These are phyloP conservation scores for Candida sanyiensis DNA, from an alignment of 805 yeast genomes.

Conservation along the genomic window DNA sequence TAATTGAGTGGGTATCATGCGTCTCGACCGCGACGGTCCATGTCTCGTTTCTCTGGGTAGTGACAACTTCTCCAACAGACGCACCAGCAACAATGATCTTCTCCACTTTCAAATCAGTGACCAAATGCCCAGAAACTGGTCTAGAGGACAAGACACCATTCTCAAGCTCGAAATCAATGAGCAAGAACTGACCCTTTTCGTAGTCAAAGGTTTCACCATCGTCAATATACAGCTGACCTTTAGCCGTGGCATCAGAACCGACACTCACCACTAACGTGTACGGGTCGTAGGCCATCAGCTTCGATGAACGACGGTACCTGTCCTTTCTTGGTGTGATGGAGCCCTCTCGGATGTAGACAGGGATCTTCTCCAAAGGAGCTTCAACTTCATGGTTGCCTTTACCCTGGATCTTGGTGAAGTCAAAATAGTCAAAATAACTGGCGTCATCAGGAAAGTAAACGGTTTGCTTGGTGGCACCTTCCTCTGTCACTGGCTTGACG, in stretches of 20 bases:
- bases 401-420: conserved; percentile 30
- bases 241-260: conserved; percentile 42
- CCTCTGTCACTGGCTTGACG: conserved; percentile 73
- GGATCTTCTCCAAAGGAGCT: conserved; percentile 55
- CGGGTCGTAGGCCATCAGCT: conserved; percentile 73
- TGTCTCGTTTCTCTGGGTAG: conserved; percentile 31
- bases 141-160: conserved; percentile 30
- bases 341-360: conserved; percentile 77
- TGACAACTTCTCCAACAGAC: conserved; percentile 11
- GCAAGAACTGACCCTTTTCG: conserved; percentile 43
- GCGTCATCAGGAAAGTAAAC: conserved; percentile 40
- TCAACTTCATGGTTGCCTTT: conserved; percentile 35
- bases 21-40: conserved; percentile 32
- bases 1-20: conserved; percentile 22
- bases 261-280: conserved; percentile 67
- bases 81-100: conserved; percentile 46
- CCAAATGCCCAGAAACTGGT: conserved; percentile 23
- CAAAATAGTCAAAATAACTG: conserved; percentile 49
- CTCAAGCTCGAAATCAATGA: conserved; percentile 36
- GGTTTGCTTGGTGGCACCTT: conserved; percentile 35
- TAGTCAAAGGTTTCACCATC: conserved; percentile 75
- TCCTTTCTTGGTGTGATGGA: conserved; percentile 60
- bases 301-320: conserved; percentile 74
- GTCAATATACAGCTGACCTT: conserved; percentile 64
- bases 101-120: conserved; percentile 38